These are phyloP conservation scores for Pinus taeda DNA, from an alignment of 75 land plant species.

Conservation along the genomic window DNA sequence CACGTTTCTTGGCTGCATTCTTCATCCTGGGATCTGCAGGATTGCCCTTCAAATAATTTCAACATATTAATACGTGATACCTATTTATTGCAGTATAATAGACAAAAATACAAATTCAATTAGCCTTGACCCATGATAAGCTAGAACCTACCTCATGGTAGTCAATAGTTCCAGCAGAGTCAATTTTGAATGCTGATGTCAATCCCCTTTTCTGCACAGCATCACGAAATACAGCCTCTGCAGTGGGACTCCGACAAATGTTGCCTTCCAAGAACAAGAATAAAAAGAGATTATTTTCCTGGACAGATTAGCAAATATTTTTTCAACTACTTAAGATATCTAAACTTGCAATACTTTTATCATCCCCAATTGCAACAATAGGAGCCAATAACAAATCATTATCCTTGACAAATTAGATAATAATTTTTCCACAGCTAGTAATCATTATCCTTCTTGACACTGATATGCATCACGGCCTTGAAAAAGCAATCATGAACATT, in stretches of 20 bases:
- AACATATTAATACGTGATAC: background rate
- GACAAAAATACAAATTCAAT: background rate
- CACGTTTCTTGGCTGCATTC: conserved; percentile 79
- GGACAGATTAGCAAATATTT: background rate
- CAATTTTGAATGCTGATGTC: conserved; percentile 64
- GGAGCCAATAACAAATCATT: too few relatives aligned
- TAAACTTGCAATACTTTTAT: too few relatives aligned
- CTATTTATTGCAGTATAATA: background rate
- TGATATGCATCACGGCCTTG: background rate
- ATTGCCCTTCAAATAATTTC: conserved; percentile 58
- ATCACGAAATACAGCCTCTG: conserved; percentile 90
- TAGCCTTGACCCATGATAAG: conserved; percentile 5
- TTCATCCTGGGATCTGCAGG: conserved; percentile 95
- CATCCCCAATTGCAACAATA: too few relatives aligned
- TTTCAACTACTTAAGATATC: too few relatives aligned
- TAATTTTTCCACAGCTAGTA: background rate
- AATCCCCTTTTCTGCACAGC: conserved; percentile 65
- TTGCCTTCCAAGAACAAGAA: conserved; percentile 38
- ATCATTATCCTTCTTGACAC: background rate
- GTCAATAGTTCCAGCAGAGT: conserved; percentile 97
- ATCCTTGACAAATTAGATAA: too few relatives aligned
- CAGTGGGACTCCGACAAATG: conserved; percentile 97
- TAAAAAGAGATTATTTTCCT: background rate
- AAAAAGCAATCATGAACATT: background rate
- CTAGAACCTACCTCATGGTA: conserved; percentile 77